Conservation (phyloP, 1,284 basidiomycete species). For the Moesziomyces globuligerus region DNA sequence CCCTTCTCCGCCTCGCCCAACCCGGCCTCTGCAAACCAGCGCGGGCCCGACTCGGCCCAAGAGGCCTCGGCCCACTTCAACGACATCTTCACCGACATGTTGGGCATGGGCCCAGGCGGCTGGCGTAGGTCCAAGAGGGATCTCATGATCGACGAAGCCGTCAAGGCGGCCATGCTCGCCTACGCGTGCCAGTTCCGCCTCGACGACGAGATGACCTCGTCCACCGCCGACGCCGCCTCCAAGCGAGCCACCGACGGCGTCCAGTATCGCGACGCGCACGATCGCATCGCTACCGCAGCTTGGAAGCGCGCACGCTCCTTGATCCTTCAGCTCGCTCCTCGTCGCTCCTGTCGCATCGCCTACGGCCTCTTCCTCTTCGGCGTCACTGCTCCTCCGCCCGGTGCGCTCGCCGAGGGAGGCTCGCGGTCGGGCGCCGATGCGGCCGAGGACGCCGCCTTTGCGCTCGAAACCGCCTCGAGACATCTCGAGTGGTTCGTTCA, state of each 20-base stretch:
- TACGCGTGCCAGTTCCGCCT: slow-evolving; percentile 50
- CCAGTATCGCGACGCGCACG: slow-evolving; percentile 44
- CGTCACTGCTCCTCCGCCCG: slow-evolving; percentile 43
- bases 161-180: slow-evolving; percentile 49
- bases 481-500: slow-evolving; percentile 50
- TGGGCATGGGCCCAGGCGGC: slow-evolving; percentile 42
- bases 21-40: background rate
- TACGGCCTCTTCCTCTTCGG: slow-evolving; percentile 48
- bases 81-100: slow-evolving; percentile 23
- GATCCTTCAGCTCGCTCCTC: slow-evolving; percentile 44
- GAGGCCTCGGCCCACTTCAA: slow-evolving; percentile 33
- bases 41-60: slow-evolving; percentile 12
- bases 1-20: background rate
- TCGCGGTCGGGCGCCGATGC: slow-evolving; percentile 36
- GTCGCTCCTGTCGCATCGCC: slow-evolving; percentile 36
- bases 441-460: slow-evolving; percentile 47
- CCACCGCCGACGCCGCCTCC: slow-evolving; percentile 25
- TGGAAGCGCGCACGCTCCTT: slow-evolving; percentile 46
- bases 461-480: slow-evolving; percentile 41
- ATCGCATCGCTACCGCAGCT: slow-evolving; percentile 45
- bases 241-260: slow-evolving; percentile 27
- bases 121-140: slow-evolving; percentile 45
- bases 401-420: slow-evolving; percentile 39
- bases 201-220: slow-evolving; percentile 42
- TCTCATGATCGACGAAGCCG: slow-evolving; percentile 48